Evolutionary conservation across 768 basidiomycete species (phyloP).

Genomic region (Xerocomus potaroensis): DNA sequence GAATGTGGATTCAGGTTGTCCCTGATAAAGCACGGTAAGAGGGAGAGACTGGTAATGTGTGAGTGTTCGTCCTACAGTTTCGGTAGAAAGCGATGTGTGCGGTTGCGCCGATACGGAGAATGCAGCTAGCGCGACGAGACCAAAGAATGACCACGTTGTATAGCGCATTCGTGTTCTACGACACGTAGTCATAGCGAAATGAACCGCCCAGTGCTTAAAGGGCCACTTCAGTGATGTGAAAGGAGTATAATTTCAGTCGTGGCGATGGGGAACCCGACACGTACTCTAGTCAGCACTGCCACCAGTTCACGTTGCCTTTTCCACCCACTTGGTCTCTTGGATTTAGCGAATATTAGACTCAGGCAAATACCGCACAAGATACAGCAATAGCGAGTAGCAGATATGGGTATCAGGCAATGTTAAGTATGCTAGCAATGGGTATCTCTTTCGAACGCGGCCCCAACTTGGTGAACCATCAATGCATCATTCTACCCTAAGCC

Average conservation of each 20-base stretch:
- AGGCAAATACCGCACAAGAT: background rate
- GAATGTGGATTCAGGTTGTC: constrained; percentile 11
- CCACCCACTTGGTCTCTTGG: background rate
- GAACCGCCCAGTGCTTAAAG: background rate
- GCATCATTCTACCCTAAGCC: background rate
- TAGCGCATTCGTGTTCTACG: constrained; percentile 31
- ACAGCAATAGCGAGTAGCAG: background rate
- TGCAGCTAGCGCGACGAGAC: constrained; percentile 48
- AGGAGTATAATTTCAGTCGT: background rate
- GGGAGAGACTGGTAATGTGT: background rate
- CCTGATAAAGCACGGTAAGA: constrained; percentile 5
- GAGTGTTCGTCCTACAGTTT: constrained; percentile 12
- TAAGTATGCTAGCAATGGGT: background rate
- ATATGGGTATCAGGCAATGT: background rate
- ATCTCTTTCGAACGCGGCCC: background rate
- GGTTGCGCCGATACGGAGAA: constrained; percentile 42
- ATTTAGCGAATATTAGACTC: background rate
- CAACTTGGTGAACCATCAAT: background rate
- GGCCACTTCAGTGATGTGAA: background rate
- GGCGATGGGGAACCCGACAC: background rate
- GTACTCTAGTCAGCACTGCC: background rate
- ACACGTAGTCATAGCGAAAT: constrained; percentile 18
- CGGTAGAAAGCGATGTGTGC: constrained; percentile 11
- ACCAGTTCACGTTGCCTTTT: background rate
- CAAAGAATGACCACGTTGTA: constrained; percentile 59